A percentile compares a stretch with the other conserved stretches of the same genome.
Conservation (phyloP, 2,329 filamentous ascomycete species). For the Leptosphaerulina australis region DNA sequence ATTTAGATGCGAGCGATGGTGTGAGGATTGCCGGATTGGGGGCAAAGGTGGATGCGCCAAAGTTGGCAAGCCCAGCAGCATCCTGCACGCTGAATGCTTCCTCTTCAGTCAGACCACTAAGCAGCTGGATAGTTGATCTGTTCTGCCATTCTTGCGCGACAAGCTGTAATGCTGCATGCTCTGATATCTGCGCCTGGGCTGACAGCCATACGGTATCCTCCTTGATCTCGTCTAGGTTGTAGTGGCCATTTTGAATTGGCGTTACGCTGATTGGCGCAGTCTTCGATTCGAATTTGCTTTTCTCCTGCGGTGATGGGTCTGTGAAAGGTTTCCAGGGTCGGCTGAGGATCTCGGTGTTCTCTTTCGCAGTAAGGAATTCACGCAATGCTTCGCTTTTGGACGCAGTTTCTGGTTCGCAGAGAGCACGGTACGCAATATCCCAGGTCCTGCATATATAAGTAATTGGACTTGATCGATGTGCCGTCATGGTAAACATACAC, state of each 20-base stretch:
- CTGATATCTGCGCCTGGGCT: conserved; percentile 75
- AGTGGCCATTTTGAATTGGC: conserved; percentile 68
- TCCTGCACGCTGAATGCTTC: conserved; percentile 78
- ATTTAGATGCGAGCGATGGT: conserved; percentile 30
- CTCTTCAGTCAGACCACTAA: conserved; percentile 74
- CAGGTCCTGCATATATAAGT: conserved; percentile 63
- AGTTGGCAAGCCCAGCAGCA: conserved; percentile 70
- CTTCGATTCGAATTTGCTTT: conserved; percentile 77
- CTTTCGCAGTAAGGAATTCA: conserved; percentile 72
- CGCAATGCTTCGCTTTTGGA: conserved; percentile 54
- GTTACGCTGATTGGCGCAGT: conserved; percentile 86
- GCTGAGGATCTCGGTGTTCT: conserved; percentile 71
- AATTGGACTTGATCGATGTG: neutral
- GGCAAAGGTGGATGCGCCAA: conserved; percentile 58
- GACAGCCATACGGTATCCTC: conserved; percentile 86
- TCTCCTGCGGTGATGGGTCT: conserved; percentile 65
- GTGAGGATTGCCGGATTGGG: conserved; percentile 52
- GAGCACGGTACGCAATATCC: conserved; percentile 61
- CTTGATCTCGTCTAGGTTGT: conserved; percentile 80
- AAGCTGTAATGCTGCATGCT: conserved; percentile 80
- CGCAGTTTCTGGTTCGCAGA: conserved; percentile 57
- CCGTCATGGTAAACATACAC: conserved; percentile 64
- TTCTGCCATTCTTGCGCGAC: conserved; percentile 84
- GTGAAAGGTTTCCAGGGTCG: conserved; percentile 72
- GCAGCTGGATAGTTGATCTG: conserved; percentile 73